phyloP scores from a whole-genome alignment of 2,329 filamentous ascomycete species.

The Cercospora sesami region DNA sequence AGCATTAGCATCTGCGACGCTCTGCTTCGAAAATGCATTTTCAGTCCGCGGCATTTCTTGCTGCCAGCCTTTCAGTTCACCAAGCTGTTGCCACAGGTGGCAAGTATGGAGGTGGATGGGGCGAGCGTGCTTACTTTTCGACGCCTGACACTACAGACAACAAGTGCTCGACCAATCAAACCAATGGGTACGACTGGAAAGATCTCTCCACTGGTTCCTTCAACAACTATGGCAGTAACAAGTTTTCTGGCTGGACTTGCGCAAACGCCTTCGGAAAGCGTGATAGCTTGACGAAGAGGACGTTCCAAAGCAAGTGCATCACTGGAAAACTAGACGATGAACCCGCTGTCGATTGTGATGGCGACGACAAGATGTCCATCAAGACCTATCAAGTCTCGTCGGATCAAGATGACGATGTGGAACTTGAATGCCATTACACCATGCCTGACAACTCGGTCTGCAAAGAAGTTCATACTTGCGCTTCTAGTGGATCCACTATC shows the following conservation, averaged over 20 bases:
- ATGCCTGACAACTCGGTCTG: constrained; percentile 82
- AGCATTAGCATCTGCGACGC: constrained; percentile 5
- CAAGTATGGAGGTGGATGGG: constrained; percentile 46
- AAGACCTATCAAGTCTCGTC: constrained; percentile 69
- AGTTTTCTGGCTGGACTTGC: constrained; percentile 73
- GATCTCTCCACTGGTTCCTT: constrained; percentile 64
- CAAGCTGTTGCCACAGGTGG: constrained; percentile 46
- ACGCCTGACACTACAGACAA: constrained; percentile 74
- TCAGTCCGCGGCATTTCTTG: constrained; percentile 21
- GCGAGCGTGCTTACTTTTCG: constrained; percentile 57
- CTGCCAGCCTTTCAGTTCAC: constrained; percentile 43
- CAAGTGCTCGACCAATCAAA: constrained; percentile 70
- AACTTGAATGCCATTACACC: constrained; percentile 77
- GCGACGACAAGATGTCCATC: constrained; percentile 67
- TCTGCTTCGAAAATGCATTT: constrained; percentile 25
- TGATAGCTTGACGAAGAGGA: constrained; percentile 52
- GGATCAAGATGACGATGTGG: constrained; percentile 67
- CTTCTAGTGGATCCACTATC: constrained; percentile 65
- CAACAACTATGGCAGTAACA: constrained; percentile 67
- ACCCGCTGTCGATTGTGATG: constrained; percentile 47
- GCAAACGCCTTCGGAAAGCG: constrained; percentile 61
- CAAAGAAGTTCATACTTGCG: constrained; percentile 73
- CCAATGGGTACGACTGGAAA: constrained; percentile 69
- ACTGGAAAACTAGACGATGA: constrained; percentile 49
- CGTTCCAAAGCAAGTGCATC: constrained; percentile 47